Evolutionary conservation across 371 early-diverging fungal species (phyloP).

Genomic region (Smittium mucronatum): DNA sequence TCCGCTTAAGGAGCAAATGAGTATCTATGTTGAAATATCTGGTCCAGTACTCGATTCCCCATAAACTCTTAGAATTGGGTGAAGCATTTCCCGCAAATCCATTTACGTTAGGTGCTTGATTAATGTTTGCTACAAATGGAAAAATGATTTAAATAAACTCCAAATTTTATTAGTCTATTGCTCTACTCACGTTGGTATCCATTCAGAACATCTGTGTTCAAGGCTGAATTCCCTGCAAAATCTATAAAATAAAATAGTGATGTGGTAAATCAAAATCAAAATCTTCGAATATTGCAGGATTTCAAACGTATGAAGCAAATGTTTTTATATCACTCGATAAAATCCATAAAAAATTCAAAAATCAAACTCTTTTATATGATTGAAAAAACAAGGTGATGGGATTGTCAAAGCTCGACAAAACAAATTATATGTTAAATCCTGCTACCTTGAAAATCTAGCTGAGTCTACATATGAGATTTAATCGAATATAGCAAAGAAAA

Average conservation of each 20-base stretch:
- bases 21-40: conserved; percentile 84
- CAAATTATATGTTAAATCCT: background rate
- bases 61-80: conserved; percentile 16
- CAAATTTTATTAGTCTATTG: conserved; percentile 9
- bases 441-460: conserved; percentile 8
- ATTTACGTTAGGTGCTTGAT: conserved; percentile 22
- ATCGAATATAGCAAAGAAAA: background rate
- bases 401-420: background rate
- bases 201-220: conserved; percentile 17
- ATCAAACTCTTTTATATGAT: background rate
- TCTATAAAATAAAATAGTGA: conserved; percentile 30
- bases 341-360: background rate
- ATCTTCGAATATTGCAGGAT: background rate
- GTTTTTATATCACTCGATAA: no score
- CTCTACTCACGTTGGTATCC: conserved; percentile 11
- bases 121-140: background rate
- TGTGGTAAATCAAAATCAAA: conserved; percentile 13
- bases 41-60: conserved; percentile 63
- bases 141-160: background rate
- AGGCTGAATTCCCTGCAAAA: conserved; percentile 18
- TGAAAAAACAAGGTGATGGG: background rate
- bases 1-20: conserved; percentile 40
- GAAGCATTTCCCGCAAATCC: conserved; percentile 3
- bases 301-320: background rate
- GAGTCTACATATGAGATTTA: conserved; percentile 1